These are phyloP conservation scores for Penicillium sp. DNA, from an alignment of 2,329 filamentous ascomycete species.

Conservation along the genomic window DNA sequence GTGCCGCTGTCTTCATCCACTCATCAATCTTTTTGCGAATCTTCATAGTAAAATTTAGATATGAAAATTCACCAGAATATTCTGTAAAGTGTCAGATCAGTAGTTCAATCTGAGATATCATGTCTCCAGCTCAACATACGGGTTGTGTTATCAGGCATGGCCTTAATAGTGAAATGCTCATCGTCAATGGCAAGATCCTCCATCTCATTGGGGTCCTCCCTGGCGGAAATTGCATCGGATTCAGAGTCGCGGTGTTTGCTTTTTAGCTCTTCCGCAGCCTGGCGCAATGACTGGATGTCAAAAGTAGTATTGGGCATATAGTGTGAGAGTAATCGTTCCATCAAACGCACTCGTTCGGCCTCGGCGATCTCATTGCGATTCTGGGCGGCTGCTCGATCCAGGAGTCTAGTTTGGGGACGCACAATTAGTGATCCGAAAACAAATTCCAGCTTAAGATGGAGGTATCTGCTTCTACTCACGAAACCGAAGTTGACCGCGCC, in stretches of 20 bases:
- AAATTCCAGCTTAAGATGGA: neutral
- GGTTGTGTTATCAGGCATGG: conserved; percentile 41
- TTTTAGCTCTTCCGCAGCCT: conserved; percentile 47
- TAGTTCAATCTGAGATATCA: neutral
- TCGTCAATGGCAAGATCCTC: conserved; percentile 46
- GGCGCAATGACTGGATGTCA: conserved; percentile 45
- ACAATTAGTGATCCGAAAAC: conserved; percentile 5
- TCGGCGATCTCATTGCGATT: conserved; percentile 39
- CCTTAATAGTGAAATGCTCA: conserved; percentile 43
- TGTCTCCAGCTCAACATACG: conserved; percentile 27
- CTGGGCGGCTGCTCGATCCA: conserved; percentile 32
- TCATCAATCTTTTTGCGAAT: conserved; percentile 46
- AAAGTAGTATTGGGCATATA: conserved; percentile 49
- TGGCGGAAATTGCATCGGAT: conserved; percentile 32
- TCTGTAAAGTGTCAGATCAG: conserved; percentile 26
- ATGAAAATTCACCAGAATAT: conserved; percentile 49
- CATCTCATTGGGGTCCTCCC: conserved; percentile 36
- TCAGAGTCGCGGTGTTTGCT: conserved; percentile 36
- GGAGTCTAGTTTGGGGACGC: conserved; percentile 20
- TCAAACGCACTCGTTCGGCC: conserved; percentile 38
- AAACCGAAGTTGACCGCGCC: conserved; percentile 32
- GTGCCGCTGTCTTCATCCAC: conserved; percentile 41
- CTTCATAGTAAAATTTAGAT: conserved; percentile 48
- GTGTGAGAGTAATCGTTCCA: conserved; percentile 53
- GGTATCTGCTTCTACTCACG: conserved; percentile 26